These are phyloP conservation scores for Pontederia paniculata DNA, from an alignment of 176 grass and related monocot species.

Conservation along the genomic window DNA sequence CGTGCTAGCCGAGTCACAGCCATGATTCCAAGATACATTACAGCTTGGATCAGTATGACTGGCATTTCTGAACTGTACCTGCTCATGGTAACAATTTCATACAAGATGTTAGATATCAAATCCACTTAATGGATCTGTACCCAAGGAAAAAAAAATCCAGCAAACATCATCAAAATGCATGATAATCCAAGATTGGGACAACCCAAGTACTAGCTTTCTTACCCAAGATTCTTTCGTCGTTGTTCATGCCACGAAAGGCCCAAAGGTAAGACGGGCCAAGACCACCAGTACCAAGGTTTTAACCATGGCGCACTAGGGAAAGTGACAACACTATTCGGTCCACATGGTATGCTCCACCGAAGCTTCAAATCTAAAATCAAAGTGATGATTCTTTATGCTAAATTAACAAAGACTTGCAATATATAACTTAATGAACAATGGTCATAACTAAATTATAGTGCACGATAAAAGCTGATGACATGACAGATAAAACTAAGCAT, in stretches of 20 bases:
- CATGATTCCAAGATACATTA: constrained; percentile 50
- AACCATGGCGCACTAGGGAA: constrained; percentile 91
- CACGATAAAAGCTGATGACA: not conserved
- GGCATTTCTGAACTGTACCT: constrained; percentile 79
- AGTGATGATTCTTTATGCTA: not conserved
- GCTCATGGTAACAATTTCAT: not conserved
- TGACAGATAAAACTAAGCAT: not conserved
- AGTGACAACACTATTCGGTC: constrained; percentile 87
- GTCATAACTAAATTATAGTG: no score
- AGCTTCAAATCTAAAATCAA: constrained; percentile 62
- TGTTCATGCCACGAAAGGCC: constrained; percentile 86
- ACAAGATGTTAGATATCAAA: not conserved
- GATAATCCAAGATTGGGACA: no score
- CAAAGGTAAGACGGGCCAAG: constrained; percentile 82
- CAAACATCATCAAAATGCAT: not conserved
- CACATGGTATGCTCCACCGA: constrained; percentile 75
- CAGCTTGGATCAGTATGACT: constrained; percentile 48
- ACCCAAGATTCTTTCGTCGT: constrained; percentile 80
- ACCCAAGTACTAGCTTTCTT: constrained; percentile 11
- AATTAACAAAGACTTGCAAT: not conserved
- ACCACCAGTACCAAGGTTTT: constrained; percentile 99
- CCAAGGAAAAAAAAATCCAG: constrained; percentile 14
- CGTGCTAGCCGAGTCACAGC: constrained; percentile 43
- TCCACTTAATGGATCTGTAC: not conserved
- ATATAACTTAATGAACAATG: not conserved